phyloP scores from a whole-genome alignment of 345 rosid genomes.

The Dipteronia sinensis region DNA sequence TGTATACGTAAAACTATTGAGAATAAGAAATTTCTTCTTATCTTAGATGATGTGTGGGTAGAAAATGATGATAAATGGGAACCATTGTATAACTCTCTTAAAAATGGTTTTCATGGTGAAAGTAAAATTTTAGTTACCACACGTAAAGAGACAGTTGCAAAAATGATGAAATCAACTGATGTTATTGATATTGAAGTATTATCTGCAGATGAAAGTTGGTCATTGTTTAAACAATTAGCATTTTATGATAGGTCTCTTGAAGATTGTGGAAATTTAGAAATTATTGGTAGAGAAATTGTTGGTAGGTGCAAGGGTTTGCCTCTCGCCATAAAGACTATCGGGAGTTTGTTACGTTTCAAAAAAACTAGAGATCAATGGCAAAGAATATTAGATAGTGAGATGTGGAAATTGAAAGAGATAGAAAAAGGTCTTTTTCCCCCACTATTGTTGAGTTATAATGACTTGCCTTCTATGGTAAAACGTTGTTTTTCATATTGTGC shows the following conservation, averaged over 20 bases:
- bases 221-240: background rate
- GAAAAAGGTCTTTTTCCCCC: background rate
- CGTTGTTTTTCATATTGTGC: background rate
- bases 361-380: constrained; percentile 6
- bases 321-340: background rate
- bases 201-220: background rate
- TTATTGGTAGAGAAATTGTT: background rate
- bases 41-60: constrained; percentile 32
- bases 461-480: background rate
- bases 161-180: background rate
- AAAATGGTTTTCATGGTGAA: background rate
- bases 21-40: constrained; percentile 20
- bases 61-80: constrained; percentile 16
- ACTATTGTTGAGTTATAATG: background rate
- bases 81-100: background rate
- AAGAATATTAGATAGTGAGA: background rate
- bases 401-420: background rate
- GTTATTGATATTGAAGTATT: background rate
- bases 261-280: background rate
- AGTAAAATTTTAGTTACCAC: constrained; percentile 24
- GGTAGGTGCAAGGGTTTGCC: constrained; percentile 24
- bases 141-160: constrained; percentile 10
- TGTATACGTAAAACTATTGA: background rate
- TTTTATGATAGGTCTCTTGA: background rate
- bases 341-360: background rate